phyloP scores from a whole-genome alignment of 345 rosid genomes.

The Citrus sp. region DNA sequence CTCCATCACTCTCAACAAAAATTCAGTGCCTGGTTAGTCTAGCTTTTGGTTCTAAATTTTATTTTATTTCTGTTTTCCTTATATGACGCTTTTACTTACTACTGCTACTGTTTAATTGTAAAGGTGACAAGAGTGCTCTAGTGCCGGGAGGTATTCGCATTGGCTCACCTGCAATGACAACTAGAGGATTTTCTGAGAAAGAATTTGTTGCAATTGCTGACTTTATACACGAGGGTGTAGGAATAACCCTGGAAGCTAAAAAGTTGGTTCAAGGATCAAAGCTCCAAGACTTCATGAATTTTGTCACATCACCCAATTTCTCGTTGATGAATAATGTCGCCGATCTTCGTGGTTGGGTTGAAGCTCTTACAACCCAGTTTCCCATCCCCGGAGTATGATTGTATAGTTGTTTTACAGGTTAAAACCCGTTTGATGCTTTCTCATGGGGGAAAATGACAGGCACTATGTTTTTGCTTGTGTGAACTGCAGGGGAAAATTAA shows the following conservation, averaged over 20 bases:
- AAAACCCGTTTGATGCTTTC: neutral
- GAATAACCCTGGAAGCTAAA: conserved; percentile 66
- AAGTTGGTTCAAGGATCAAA: conserved; percentile 50
- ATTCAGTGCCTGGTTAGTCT: conserved; percentile 79
- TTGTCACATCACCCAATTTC: conserved; percentile 55
- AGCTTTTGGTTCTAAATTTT: neutral
- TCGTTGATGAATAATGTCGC: conserved; percentile 46
- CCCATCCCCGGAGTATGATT: conserved; percentile 70
- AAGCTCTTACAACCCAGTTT: conserved; percentile 66
- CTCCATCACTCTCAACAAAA: conserved; percentile 89
- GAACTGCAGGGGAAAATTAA: neutral
- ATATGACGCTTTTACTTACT: neutral
- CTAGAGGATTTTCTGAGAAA: conserved; percentile 72
- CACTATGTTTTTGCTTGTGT: neutral
- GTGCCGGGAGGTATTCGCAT: conserved; percentile 95
- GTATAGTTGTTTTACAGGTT: neutral
- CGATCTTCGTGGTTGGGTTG: conserved; percentile 57
- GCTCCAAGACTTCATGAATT: conserved; percentile 78
- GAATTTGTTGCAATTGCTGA: conserved; percentile 71
- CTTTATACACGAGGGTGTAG: conserved; percentile 82
- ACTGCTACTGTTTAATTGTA: neutral
- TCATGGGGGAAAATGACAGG: neutral
- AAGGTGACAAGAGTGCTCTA: conserved; percentile 87
- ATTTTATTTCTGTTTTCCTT: neutral
- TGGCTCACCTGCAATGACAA: conserved; percentile 94